Conservation (phyloP, 2,329 filamentous ascomycete species). For the Trichoderma arundinaceum region DNA sequence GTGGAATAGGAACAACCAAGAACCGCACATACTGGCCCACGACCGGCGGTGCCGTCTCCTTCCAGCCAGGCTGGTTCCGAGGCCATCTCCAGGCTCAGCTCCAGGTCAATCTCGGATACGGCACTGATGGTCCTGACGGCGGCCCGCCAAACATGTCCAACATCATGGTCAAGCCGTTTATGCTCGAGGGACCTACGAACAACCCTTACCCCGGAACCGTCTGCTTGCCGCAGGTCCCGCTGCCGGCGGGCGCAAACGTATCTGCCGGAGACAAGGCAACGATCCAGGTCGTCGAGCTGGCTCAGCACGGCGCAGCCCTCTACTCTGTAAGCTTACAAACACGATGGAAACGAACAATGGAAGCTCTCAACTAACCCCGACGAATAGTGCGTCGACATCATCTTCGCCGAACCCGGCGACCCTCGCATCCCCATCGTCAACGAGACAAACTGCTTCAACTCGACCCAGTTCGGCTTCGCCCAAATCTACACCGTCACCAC, state of each 20-base stretch:
- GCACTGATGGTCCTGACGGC: slow-evolving; percentile 65
- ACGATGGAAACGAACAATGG: neutral
- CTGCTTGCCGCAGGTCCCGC: slow-evolving; percentile 86
- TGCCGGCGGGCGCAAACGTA: slow-evolving; percentile 73
- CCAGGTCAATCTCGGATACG: slow-evolving; percentile 90
- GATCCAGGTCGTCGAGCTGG: slow-evolving; percentile 84
- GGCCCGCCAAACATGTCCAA: slow-evolving; percentile 87
- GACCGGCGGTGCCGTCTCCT: slow-evolving; percentile 80
- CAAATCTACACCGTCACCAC: slow-evolving; percentile 74
- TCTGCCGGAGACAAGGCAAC: slow-evolving; percentile 87
- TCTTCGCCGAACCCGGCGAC: slow-evolving; percentile 80
- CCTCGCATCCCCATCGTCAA: slow-evolving; percentile 72
- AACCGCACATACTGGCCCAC: slow-evolving; percentile 95
- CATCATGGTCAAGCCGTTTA: slow-evolving; percentile 79
- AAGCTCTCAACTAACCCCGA: neutral
- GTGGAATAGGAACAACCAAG: slow-evolving; percentile 74
- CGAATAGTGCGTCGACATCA: slow-evolving; percentile 87
- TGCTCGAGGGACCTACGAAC: slow-evolving; percentile 81
- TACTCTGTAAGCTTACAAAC: slow-evolving; percentile 67
- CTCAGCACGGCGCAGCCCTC: slow-evolving; percentile 80
- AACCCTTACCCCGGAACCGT: slow-evolving; percentile 86
- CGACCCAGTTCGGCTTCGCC: slow-evolving; percentile 75
- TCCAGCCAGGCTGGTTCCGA: slow-evolving; percentile 96
- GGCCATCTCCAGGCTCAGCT: slow-evolving; percentile 83
- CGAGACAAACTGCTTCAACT: slow-evolving; percentile 87